A percentile compares a stretch with the other conserved stretches of the same genome.
Evolutionary conservation across 371 early-diverging fungal genomes (phyloP).

Genomic region (Rhizomucor miehei): DNA sequence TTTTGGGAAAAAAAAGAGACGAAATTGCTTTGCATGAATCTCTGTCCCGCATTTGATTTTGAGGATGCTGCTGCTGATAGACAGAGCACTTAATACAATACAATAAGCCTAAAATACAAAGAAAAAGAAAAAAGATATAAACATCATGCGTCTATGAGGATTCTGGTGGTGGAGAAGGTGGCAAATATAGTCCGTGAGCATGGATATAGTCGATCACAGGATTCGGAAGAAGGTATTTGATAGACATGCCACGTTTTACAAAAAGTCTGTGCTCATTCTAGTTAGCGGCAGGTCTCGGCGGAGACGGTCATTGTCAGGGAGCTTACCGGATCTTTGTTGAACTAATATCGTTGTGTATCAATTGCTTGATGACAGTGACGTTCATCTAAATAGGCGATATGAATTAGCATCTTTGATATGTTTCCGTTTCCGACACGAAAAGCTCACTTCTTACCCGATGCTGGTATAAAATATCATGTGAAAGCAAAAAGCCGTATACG

Average conservation of each 20-base stretch:
- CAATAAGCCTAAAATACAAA: too few species aligned
- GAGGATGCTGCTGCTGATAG: too few species aligned
- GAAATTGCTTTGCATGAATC: too few species aligned
- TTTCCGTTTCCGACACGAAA: constrained; percentile 1
- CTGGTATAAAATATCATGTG: constrained; percentile 85
- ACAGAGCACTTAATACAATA: too few species aligned
- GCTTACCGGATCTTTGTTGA: constrained; percentile 90
- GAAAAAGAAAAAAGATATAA: too few species aligned
- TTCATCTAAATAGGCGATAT: constrained; percentile 57
- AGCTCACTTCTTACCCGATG: constrained; percentile 62
- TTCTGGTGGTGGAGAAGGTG: constrained; percentile 4
- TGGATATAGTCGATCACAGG: constrained; percentile 92
- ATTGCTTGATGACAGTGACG: constrained; percentile 90
- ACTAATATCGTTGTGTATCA: constrained; percentile 95
- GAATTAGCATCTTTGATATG: background rate
- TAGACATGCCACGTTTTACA: constrained; percentile 91
- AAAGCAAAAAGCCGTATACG: constrained; percentile 85
- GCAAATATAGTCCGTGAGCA: constrained; percentile 66
- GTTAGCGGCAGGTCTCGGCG: background rate
- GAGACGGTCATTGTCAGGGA: too few species aligned
- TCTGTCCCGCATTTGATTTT: too few species aligned
- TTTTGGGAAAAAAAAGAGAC: constrained; percentile 1
- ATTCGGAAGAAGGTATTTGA: constrained; percentile 93
- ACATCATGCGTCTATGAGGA: background rate
- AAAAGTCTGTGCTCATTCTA: constrained; percentile 64